Evolutionary conservation across 331 rosid species (phyloP).

Genomic region (Malus hybrid): DNA sequence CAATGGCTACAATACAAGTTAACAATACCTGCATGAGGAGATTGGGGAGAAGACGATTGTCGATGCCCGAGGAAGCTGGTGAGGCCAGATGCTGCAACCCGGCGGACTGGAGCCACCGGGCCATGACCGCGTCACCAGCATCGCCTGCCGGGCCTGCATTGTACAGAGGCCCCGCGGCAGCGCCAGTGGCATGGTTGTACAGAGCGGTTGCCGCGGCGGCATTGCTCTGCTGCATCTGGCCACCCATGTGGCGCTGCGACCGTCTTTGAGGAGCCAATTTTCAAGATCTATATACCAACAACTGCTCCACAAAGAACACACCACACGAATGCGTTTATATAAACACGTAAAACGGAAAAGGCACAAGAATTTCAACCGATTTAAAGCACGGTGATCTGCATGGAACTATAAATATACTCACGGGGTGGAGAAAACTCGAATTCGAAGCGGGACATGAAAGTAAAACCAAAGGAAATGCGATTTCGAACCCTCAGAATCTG

Average conservation of each 20-base stretch:
- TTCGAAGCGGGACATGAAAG: slow-evolving; percentile 56
- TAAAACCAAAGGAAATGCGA: slow-evolving; percentile 23
- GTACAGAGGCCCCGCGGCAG: slow-evolving; percentile 54
- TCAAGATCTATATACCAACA: slow-evolving; percentile 68
- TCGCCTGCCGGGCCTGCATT: slow-evolving; percentile 61
- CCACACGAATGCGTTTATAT: not conserved
- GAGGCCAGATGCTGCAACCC: slow-evolving; percentile 99
- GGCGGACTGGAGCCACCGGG: slow-evolving; percentile 99
- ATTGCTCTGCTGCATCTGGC: slow-evolving; percentile 99
- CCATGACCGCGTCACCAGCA: slow-evolving; percentile 99
- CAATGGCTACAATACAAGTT: not conserved
- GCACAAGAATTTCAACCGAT: not conserved
- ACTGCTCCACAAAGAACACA: slow-evolving; percentile 29
- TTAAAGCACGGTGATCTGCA: not conserved
- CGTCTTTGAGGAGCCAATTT: slow-evolving; percentile 99
- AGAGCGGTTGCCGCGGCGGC: slow-evolving; percentile 78
- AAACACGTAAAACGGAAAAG: not conserved
- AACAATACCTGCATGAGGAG: slow-evolving; percentile 79
- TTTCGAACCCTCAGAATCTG: slow-evolving; percentile 29
- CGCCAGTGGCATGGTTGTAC: slow-evolving; percentile 53
- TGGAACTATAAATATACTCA: slow-evolving; percentile 27
- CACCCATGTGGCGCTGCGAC: slow-evolving; percentile 99
- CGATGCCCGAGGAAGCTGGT: slow-evolving; percentile 77
- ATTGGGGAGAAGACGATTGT: slow-evolving; percentile 85
- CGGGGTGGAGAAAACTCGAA: slow-evolving; percentile 54